These are phyloP conservation scores for Harringtonia lauricola DNA, from an alignment of 2,329 filamentous ascomycete species.

Conservation along the genomic window DNA sequence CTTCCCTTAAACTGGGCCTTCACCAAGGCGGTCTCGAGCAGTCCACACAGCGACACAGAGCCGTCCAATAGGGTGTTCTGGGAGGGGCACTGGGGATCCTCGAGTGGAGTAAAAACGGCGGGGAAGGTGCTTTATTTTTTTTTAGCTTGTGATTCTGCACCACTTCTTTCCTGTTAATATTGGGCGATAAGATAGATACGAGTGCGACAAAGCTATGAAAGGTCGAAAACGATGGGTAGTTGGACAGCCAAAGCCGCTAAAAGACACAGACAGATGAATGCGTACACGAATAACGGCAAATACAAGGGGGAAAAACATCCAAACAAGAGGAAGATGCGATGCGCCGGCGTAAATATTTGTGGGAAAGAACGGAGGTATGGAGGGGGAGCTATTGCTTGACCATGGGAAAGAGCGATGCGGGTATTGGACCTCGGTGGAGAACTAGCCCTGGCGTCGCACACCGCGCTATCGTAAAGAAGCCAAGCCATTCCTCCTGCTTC, in stretches of 20 bases:
- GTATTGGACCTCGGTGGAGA: not conserved
- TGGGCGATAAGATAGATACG: not conserved
- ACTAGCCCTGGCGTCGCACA: not conserved
- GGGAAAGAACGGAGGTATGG: not conserved
- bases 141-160: not conserved
- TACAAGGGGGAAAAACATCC: not conserved
- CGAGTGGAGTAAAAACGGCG: not conserved
- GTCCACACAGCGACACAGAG: not conserved
- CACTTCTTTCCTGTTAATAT: not conserved
- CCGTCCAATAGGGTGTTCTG: not conserved
- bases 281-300: no score
- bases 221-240: no score
- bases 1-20: no score
- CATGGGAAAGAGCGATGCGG: no score
- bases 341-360: no score
- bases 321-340: not conserved
- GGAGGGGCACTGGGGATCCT: not conserved
- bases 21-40: no score
- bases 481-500: no score
- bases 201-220: no score
- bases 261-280: no score
- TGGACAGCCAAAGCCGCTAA: no score
- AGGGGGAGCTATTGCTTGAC: not conserved
- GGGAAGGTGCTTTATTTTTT: not conserved
- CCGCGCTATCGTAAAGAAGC: no score